phyloP scores from a whole-genome alignment of 2,329 filamentous ascomycete species.

The Epichloe brachyelytri region DNA sequence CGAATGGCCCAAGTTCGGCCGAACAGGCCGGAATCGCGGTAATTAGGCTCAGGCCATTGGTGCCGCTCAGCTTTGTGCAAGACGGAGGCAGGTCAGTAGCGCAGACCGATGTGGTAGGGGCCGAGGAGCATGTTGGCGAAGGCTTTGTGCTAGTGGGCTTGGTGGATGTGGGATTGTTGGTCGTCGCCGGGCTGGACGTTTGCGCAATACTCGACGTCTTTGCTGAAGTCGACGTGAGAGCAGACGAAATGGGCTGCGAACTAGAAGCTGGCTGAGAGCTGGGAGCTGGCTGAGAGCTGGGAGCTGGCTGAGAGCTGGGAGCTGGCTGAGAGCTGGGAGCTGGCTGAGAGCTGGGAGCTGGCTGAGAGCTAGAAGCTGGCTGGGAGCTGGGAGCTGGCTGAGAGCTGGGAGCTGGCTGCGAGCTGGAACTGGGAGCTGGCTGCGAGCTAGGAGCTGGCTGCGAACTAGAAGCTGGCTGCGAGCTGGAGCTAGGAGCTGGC shows the following conservation, averaged over 20 bases:
- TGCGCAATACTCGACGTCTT: not conserved
- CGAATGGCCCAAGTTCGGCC: conserved; percentile 1
- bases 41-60: not conserved
- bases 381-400: too few species aligned
- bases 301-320: not conserved
- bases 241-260: not conserved
- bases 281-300: not conserved
- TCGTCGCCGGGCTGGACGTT: not conserved
- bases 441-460: too few species aligned
- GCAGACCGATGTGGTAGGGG: conserved; percentile 1
- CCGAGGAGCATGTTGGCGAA: not conserved
- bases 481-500: too few species aligned
- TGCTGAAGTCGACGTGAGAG: not conserved
- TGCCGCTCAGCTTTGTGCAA: not conserved
- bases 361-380: too few species aligned
- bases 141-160: not conserved
- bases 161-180: not conserved
- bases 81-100: not conserved
- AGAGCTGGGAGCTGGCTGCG: too few species aligned
- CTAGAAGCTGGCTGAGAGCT: not conserved
- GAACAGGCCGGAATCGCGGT: not conserved
- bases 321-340: too few species aligned
- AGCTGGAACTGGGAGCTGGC: too few species aligned
- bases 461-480: too few species aligned
- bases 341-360: too few species aligned